phyloP scores from a whole-genome alignment of 176 grass and related monocot species.

The maize (Zea mays) region Zm-B73-REFERENCE-NAM-5.0 NC_050104.1:153064501-153065000 shows the following conservation, averaged over 20 bases:
- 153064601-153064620: neutral
- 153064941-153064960: too few species aligned
- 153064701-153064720: constrained; percentile 25
- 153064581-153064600: constrained; percentile 19
- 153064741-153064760: constrained; percentile 30
- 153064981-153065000: too few species aligned
- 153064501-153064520: too few species aligned
- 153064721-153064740: constrained; percentile 10
- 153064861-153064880: too few species aligned
- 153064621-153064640: neutral
- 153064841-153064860: too few species aligned
- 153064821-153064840: neutral
- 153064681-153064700: constrained; percentile 13
- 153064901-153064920: too few species aligned
- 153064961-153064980: too few species aligned
- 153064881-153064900: too few species aligned
- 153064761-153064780: constrained; percentile 36
- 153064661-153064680: constrained; percentile 6
- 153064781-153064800: constrained; percentile 14
- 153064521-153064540: too few species aligned
- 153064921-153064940: too few species aligned
- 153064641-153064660: constrained; percentile 26
- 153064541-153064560: too few species aligned
- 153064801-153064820: neutral
- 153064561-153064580: neutral